Percentiles rank a stretch among this genome's conserved stretches.
phyloP scores from a whole-genome alignment of 768 basidiomycete genomes.

The Suillus spraguei region DNA sequence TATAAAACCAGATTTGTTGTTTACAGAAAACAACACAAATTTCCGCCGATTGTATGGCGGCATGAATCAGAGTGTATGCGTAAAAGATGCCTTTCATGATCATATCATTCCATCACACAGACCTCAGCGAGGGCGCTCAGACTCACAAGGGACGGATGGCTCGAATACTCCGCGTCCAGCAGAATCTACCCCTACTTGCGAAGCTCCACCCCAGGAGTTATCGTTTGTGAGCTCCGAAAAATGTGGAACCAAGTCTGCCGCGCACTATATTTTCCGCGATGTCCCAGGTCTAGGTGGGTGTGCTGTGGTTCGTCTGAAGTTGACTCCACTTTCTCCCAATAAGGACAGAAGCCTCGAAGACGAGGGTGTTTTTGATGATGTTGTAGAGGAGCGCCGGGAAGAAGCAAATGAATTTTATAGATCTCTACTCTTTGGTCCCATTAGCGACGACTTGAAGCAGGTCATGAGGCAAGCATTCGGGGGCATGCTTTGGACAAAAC shows the following conservation, averaged over 20 bases:
- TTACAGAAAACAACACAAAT: constrained; percentile 98
- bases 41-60: constrained; percentile 89
- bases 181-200: neutral
- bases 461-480: constrained; percentile 95
- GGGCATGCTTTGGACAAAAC: constrained; percentile 99
- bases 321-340: constrained; percentile 77
- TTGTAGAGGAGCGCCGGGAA: constrained; percentile 84
- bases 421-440: constrained; percentile 75
- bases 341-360: constrained; percentile 83
- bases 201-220: constrained; percentile 8
- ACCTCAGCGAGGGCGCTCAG: constrained; percentile 36
- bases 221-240: constrained; percentile 83
- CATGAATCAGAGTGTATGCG: constrained; percentile 77
- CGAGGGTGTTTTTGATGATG: constrained; percentile 86
- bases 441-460: constrained; percentile 91
- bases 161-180: constrained; percentile 2
- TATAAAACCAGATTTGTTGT: constrained; percentile 78
- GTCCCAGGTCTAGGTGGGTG: constrained; percentile 94
- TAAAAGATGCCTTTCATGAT: constrained; percentile 98
- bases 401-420: constrained; percentile 98
- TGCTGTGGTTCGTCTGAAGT: constrained; percentile 91
- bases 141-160: constrained; percentile 6
- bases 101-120: constrained; percentile 91
- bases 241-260: constrained; percentile 90
- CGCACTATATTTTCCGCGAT: constrained; percentile 84